phyloP scores from a whole-genome alignment of 768 basidiomycete species.

The Lactarius sanguifluus region DNA sequence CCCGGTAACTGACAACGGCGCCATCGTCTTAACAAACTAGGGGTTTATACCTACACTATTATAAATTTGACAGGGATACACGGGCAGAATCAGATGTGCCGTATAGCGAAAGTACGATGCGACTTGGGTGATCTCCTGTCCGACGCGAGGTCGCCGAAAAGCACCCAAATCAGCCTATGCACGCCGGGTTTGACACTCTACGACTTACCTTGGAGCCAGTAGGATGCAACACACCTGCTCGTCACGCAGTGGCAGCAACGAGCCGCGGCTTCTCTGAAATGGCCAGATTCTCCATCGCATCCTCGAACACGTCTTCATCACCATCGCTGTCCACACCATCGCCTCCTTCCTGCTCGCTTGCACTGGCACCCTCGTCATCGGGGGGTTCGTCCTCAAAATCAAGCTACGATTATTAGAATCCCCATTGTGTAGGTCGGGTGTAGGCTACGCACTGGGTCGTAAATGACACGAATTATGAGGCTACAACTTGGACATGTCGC shows the following conservation, averaged over 20 bases:
- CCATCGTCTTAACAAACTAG: background rate
- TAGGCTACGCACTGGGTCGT: conserved; percentile 76
- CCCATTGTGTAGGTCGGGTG: background rate
- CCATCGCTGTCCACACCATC: conserved; percentile 29
- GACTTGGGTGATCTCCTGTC: background rate
- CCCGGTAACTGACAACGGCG: background rate
- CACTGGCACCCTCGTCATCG: conserved; percentile 43
- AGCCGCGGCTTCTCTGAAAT: conserved; percentile 41
- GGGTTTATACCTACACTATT: background rate
- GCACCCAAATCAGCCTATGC: background rate
- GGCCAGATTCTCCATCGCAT: conserved; percentile 64
- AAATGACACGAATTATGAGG: conserved; percentile 87
- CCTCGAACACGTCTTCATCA: conserved; percentile 50
- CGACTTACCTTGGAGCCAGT: background rate
- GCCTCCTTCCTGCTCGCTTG: conserved; percentile 26
- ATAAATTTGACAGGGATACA: background rate
- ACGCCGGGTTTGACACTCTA: background rate
- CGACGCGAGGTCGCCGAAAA: background rate
- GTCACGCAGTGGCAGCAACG: conserved; percentile 33
- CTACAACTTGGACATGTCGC: conserved; percentile 97
- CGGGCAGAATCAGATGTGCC: background rate
- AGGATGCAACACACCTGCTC: conserved; percentile 1
- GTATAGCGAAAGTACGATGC: background rate
- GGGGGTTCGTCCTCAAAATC: conserved; percentile 81
- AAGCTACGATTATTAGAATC: conserved; percentile 46